phyloP scores from a whole-genome alignment of 441 rosid genomes.

The Adansonia rubrostipa region DNA sequence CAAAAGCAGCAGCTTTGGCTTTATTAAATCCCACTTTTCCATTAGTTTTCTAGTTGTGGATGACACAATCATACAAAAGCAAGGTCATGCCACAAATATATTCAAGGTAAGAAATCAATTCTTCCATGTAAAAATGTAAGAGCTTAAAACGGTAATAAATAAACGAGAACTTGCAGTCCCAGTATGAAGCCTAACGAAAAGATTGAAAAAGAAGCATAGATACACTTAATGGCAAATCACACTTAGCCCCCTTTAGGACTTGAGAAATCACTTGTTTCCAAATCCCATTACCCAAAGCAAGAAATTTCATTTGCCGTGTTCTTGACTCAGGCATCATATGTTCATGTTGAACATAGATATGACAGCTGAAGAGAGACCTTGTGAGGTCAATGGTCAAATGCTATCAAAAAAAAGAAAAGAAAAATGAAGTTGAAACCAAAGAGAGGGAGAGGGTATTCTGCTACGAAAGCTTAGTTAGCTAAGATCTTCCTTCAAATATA shows the following conservation, averaged over 20 bases:
- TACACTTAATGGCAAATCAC: not conserved
- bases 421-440: too few relatives aligned
- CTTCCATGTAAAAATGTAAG: not conserved
- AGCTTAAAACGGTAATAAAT: not conserved
- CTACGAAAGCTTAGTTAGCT: too few relatives aligned
- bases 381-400: too few relatives aligned
- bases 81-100: not conserved
- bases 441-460: too few relatives aligned
- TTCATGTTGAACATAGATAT: not conserved
- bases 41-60: constrained; percentile 39
- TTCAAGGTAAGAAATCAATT: constrained; percentile 8
- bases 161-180: not conserved
- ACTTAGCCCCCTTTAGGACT: not conserved
- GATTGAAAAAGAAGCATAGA: not conserved
- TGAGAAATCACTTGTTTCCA: constrained; percentile 43
- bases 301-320: constrained; percentile 24
- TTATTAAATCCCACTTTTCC: constrained; percentile 38
- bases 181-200: not conserved
- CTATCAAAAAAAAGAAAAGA: too few relatives aligned
- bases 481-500: too few relatives aligned
- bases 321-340: too few relatives aligned
- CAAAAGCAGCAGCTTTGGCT: constrained; percentile 48
- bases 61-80: not conserved
- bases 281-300: constrained; percentile 40
- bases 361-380: not conserved